Percentiles rank a stretch among this genome's conserved stretches.
Evolutionary conservation across 345 rosid species (phyloP).

Genomic region (Noccaea bulbosa): DNA sequence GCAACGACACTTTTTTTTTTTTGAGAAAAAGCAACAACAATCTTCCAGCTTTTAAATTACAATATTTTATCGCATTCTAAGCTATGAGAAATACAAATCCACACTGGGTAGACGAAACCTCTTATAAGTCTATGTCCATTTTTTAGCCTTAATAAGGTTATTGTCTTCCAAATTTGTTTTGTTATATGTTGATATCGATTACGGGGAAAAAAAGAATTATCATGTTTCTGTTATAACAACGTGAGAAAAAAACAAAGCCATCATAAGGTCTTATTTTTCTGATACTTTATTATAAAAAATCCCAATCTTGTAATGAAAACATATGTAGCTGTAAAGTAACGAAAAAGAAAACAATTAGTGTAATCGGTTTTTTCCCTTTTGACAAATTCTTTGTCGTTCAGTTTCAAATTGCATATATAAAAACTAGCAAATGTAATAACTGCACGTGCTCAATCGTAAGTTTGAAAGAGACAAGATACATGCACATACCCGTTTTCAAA

Average conservation of each 20-base stretch:
- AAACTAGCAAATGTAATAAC: constrained; percentile 7
- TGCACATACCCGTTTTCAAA: constrained; percentile 15
- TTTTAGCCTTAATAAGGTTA: background rate
- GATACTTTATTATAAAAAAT: background rate
- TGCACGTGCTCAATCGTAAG: constrained; percentile 37
- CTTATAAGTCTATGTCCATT: too few species aligned
- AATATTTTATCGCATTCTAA: too few species aligned
- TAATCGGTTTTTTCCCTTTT: background rate
- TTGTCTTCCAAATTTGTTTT: background rate
- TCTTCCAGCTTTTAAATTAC: too few species aligned
- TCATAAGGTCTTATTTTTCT: background rate
- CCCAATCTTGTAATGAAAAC: background rate
- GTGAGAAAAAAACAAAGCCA: background rate
- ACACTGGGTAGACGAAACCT: background rate
- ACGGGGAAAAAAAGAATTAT: background rate
- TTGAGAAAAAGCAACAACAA: too few species aligned
- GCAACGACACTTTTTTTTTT: background rate
- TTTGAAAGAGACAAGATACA: constrained; percentile 37
- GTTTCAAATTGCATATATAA: constrained; percentile 10
- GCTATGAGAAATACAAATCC: background rate
- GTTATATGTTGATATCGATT: background rate
- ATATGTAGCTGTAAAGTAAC: constrained; percentile 3
- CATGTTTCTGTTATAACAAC: background rate
- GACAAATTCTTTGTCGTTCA: constrained; percentile 5
- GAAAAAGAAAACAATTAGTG: background rate